Percentiles rank a stretch among this genome's conserved stretches.
Evolutionary conservation across 148 eudicot species (phyloP).

Genomic region (Dysphania ambrosioides): DNA sequence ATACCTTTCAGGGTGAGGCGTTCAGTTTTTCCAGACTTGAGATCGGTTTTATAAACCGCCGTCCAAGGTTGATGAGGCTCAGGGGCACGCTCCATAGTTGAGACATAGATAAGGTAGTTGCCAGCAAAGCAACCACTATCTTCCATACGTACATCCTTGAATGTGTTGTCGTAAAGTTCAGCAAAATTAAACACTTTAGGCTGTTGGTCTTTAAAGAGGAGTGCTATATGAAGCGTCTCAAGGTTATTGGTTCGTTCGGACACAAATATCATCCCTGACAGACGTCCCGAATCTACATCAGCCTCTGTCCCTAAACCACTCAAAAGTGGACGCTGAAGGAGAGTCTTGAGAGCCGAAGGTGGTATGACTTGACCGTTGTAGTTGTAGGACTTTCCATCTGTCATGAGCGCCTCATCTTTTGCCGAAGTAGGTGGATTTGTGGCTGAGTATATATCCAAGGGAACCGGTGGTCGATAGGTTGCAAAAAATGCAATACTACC

Average conservation of each 20-base stretch:
- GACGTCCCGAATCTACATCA: slow-evolving; percentile 17
- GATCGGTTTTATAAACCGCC: slow-evolving; percentile 23
- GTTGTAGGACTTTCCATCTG: slow-evolving; percentile 13
- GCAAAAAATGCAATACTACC: slow-evolving; percentile 26
- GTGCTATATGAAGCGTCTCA: slow-evolving; percentile 28
- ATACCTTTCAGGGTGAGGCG: slow-evolving; percentile 19
- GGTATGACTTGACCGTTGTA: slow-evolving; percentile 27
- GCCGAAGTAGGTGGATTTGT: background rate
- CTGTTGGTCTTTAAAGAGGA: background rate
- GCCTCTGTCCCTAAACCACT: background rate
- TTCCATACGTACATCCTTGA: slow-evolving; percentile 21
- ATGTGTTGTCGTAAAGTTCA: slow-evolving; percentile 10
- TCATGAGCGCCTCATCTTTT: background rate
- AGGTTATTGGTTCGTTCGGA: slow-evolving; percentile 20
- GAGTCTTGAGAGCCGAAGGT: slow-evolving; percentile 19
- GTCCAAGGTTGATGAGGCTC: slow-evolving; percentile 31
- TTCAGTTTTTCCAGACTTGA: slow-evolving; percentile 8
- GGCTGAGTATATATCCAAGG: slow-evolving; percentile 23
- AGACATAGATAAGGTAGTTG: slow-evolving; percentile 19
- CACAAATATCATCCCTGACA: slow-evolving; percentile 17
- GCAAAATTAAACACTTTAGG: slow-evolving; percentile 14
- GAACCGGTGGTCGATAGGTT: slow-evolving; percentile 28
- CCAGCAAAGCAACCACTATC: slow-evolving; percentile 25
- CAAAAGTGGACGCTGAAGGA: slow-evolving; percentile 1
- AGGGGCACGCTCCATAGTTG: slow-evolving; percentile 7